Evolutionary conservation across 2,329 filamentous ascomycete genomes (phyloP).

Genomic region (Teratosphaeria viscida): DNA sequence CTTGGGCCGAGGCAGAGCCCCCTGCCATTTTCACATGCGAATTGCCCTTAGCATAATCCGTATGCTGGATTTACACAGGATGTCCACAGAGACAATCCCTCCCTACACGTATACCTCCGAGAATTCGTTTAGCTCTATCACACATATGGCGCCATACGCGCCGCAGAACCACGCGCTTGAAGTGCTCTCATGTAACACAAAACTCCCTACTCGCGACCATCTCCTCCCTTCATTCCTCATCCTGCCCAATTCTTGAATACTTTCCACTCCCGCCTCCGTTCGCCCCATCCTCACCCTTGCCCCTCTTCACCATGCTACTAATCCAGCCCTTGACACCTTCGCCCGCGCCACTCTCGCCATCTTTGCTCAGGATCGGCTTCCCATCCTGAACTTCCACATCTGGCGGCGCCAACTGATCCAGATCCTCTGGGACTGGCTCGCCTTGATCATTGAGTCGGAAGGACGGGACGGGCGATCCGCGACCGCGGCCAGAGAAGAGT

Average conservation of each 20-base stretch:
- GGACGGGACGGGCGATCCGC: constrained; percentile 67
- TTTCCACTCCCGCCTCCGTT: constrained; percentile 24
- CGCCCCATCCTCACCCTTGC: constrained; percentile 32
- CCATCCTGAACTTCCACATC: constrained; percentile 44
- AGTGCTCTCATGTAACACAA: background rate
- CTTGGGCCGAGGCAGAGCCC: background rate
- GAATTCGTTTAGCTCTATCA: no score
- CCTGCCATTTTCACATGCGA: background rate
- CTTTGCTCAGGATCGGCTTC: constrained; percentile 35
- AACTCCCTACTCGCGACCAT: background rate
- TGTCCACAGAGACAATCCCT: background rate
- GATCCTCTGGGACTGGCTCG: constrained; percentile 58
- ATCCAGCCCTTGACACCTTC: constrained; percentile 62
- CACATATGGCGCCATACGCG: background rate
- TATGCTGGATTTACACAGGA: background rate
- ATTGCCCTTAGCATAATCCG: background rate
- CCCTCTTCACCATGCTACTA: constrained; percentile 51
- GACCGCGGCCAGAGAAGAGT: constrained; percentile 55
- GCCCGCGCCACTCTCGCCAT: constrained; percentile 25
- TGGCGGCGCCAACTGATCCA: constrained; percentile 67
- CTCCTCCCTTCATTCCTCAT: constrained; percentile 12
- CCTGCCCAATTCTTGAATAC: constrained; percentile 38
- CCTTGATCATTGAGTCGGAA: constrained; percentile 47
- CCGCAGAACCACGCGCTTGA: background rate
- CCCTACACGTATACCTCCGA: background rate